Conservation (phyloP, 1,284 basidiomycete species). For the Heterobasidion occidentale region DNA sequence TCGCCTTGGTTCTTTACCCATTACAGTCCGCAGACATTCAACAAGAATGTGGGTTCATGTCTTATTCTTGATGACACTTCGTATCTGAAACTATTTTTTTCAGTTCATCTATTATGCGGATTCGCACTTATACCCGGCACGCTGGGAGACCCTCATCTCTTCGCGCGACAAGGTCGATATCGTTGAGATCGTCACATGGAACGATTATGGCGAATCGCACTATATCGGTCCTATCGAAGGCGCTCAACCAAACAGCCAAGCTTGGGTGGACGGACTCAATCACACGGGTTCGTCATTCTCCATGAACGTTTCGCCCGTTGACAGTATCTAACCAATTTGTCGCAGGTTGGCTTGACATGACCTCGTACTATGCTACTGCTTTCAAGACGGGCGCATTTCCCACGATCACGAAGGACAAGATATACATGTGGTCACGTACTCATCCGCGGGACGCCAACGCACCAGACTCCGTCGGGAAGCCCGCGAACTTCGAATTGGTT, state of each 20-base stretch:
- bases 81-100: neutral
- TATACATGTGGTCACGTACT: conserved; percentile 70
- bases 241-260: conserved; percentile 40
- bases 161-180: conserved; percentile 49
- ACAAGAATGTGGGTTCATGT: conserved; percentile 65
- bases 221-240: conserved; percentile 57
- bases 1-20: conserved; percentile 72
- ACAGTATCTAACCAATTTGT: neutral
- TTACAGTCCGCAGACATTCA: conserved; percentile 54
- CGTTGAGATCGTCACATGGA: conserved; percentile 34
- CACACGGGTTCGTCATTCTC: conserved; percentile 29
- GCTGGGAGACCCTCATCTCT: conserved; percentile 68
- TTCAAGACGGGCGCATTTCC: conserved; percentile 75
- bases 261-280: conserved; percentile 27
- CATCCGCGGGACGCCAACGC: conserved; percentile 53
- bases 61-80: conserved; percentile 5
- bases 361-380: conserved; percentile 62
- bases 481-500: conserved; percentile 48
- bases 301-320: too few species aligned
- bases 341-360: conserved; percentile 56
- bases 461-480: conserved; percentile 45
- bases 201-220: conserved; percentile 31
- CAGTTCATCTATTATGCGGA: conserved; percentile 41
- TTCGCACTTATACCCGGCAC: conserved; percentile 63
- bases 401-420: conserved; percentile 50